Conservation (phyloP, 73 alveolate genomes). For the Uronychia binucleata region DNA sequence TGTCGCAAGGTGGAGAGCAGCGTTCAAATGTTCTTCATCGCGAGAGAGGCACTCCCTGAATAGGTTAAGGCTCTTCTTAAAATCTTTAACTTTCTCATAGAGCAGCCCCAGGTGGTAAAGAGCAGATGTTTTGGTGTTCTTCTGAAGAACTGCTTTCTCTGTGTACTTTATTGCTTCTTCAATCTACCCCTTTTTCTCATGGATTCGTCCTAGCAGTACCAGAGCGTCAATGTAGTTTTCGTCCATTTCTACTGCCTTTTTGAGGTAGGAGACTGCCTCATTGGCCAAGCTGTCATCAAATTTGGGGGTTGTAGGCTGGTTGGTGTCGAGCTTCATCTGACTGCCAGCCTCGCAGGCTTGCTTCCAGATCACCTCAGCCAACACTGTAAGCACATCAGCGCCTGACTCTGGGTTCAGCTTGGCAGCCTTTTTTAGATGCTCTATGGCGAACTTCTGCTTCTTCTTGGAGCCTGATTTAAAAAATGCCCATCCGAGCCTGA, state of each 20-base stretch:
- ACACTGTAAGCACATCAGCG: constrained; percentile 34
- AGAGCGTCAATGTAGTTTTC: constrained; percentile 16
- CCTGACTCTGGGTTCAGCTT: constrained; percentile 56
- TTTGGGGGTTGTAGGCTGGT: background rate
- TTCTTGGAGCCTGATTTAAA: constrained; percentile 26
- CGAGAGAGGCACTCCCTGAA: constrained; percentile 51
- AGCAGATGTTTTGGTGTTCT: constrained; percentile 30
- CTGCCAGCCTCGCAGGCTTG: too few relatives aligned
- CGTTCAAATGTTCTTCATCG: constrained; percentile 59
- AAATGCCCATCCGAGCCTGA: constrained; percentile 51
- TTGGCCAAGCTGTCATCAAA: constrained; percentile 2
- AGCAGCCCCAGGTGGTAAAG: constrained; percentile 51
- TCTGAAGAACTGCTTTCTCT: constrained; percentile 24
- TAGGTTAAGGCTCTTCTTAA: constrained; percentile 40
- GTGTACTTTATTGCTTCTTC: constrained; percentile 20
- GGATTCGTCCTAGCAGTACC: constrained; percentile 22
- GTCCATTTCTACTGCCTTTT: constrained; percentile 48
- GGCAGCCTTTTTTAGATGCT: constrained; percentile 26
- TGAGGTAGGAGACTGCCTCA: constrained; percentile 57
- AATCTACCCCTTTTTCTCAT: constrained; percentile 44
- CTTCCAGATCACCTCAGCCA: constrained; percentile 6
- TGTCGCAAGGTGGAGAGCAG: constrained; percentile 62
- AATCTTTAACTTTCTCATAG: constrained; percentile 45
- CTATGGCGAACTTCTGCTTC: constrained; percentile 17
- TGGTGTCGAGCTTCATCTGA: background rate